phyloP scores from a whole-genome alignment of 768 basidiomycete genomes.

The Rhizopogon vesiculosus region DNA sequence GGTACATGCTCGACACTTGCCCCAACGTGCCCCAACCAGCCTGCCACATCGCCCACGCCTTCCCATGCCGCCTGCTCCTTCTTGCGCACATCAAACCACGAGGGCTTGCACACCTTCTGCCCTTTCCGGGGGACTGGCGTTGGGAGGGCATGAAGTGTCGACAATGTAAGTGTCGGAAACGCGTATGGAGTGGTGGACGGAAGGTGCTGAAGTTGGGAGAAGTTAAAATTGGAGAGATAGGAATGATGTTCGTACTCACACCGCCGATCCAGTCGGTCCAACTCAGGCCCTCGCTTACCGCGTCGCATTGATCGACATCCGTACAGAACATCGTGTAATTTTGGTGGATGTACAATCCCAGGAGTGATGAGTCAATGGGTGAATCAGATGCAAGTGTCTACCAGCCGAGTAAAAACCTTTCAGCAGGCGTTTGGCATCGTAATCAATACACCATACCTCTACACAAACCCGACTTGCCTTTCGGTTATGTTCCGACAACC shows the following conservation, averaged over 20 bases:
- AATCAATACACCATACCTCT: constrained; percentile 43
- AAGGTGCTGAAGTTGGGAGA: constrained; percentile 44
- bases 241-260: constrained; percentile 30
- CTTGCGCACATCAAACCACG: constrained; percentile 66
- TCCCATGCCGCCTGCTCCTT: constrained; percentile 58
- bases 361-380: constrained; percentile 87
- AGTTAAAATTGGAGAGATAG: background rate
- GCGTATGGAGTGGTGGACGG: constrained; percentile 68
- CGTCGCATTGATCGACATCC: constrained; percentile 69
- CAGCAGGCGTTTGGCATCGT: background rate
- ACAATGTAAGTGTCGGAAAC: constrained; percentile 81
- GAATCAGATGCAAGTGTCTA: constrained; percentile 77
- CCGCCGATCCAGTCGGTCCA: constrained; percentile 66
- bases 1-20: constrained; percentile 7
- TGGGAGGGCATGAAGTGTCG: constrained; percentile 83
- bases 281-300: constrained; percentile 70
- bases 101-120: constrained; percentile 86
- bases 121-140: constrained; percentile 73
- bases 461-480: constrained; percentile 70
- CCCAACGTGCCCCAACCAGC: constrained; percentile 47
- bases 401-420: background rate
- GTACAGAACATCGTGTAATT: constrained; percentile 86
- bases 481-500: constrained; percentile 57
- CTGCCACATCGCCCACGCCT: constrained; percentile 46
- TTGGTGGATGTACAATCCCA: constrained; percentile 89